These are phyloP conservation scores for Rhynchospora breviuscula DNA, from an alignment of 176 grass and related monocot genomes.

Conservation along the genomic window DNA sequence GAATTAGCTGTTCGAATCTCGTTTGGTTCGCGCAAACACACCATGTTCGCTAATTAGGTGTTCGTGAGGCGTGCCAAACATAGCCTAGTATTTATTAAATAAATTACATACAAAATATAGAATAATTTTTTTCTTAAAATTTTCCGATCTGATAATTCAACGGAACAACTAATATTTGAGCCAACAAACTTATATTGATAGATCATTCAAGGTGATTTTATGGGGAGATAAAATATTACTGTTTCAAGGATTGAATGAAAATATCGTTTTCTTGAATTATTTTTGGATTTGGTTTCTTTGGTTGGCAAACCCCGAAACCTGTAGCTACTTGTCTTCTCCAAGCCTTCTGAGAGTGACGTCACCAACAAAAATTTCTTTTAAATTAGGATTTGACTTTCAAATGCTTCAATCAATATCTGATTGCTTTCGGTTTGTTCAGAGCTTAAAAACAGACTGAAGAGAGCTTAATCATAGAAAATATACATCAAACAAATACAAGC, in stretches of 20 bases:
- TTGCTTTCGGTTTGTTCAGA: background rate
- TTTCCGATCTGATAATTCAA: background rate
- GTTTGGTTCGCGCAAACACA: too few species aligned
- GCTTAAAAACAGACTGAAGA: background rate
- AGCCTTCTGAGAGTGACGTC: background rate
- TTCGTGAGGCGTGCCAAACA: too few species aligned
- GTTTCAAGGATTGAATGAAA: background rate
- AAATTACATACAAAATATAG: background rate
- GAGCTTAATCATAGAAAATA: background rate
- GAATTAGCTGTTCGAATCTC: too few species aligned
- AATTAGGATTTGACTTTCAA: conserved; percentile 17
- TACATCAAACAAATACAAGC: background rate
- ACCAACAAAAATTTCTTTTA: background rate
- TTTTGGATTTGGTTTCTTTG: background rate
- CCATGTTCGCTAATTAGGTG: too few species aligned
- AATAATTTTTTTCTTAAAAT: background rate
- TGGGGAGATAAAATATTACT: background rate
- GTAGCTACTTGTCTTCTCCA: conserved; percentile 6
- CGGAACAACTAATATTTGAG: background rate
- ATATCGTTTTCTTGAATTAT: background rate
- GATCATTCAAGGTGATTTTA: background rate
- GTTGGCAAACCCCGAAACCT: background rate
- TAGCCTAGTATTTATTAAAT: background rate
- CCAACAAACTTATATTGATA: background rate
- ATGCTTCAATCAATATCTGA: background rate